Base-by-base conservation (phyloP, 2,329 filamentous ascomycete species). In the Akanthomyces lecanii region DNA sequence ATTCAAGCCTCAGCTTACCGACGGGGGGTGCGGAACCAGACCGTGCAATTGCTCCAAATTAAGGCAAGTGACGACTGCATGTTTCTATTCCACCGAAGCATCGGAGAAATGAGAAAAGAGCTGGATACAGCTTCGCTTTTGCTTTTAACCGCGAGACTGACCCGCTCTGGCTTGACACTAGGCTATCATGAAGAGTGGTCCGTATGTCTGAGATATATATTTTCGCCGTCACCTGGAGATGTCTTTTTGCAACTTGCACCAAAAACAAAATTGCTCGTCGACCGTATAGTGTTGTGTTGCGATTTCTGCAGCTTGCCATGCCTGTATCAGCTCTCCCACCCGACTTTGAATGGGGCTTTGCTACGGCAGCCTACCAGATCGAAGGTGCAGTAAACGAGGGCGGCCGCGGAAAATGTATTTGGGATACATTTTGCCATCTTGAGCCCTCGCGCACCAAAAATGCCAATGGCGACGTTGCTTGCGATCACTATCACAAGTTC, bases 391-490 rank as follows among this genome's bases (percentile, higher is more conserved):
- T 74, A n/a, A 66, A 71, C 1, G 68, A 73, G 52, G 77, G 78
- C 45, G 77, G 77, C 3, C 76, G 76, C 38, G 78, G 78, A 4
- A 69, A 72, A 21, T 78, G 76, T 14, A 78, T 79, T 36, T 80
- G 77, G 78, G 78, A 80, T 63, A 72, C 66, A 0, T 78, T 75
- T 54, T 74, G 73, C 42, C 77, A 79, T 62, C 74, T 77, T 25
- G 72, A 76, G 16, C 75, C 76, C 0, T 73, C 73, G 0, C 75
- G 75, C 23, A 77, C 77, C 23, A 77, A 76, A 42, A 73, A 74
- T 30, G 72, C 72, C 30, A 76, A 72, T 42, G 81, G 80, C 3
- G 82, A 85, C 66, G 71, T 85, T 23, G 78, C 77, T 2, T 77
- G 76, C 30, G 74, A 78, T 38, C 74, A 79, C 62, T 80, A 79